phyloP scores from a whole-genome alignment of 495 filamentous ascomycete species.

The Penicillium parvum region DNA sequence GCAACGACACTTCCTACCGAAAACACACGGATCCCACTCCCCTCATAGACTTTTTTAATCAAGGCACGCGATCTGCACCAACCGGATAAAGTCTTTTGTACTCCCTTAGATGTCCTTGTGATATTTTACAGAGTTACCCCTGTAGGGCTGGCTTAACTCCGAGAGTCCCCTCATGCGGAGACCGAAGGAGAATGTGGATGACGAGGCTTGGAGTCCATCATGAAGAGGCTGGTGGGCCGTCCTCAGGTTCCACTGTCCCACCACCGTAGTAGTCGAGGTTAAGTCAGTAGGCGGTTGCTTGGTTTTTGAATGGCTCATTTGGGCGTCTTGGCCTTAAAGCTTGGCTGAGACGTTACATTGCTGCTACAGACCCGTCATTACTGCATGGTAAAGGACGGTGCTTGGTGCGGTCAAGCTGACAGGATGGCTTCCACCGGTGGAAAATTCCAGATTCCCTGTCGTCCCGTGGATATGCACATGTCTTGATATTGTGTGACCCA shows the following conservation, averaged over 20 bases:
- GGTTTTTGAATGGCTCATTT: background rate
- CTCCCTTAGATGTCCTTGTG: background rate
- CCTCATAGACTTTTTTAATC: background rate
- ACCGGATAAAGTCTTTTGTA: background rate
- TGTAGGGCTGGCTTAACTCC: slow-evolving; percentile 2
- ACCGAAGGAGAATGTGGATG: background rate
- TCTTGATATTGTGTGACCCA: slow-evolving; percentile 5
- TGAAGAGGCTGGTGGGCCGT: background rate
- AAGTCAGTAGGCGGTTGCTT: background rate
- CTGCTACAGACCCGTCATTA: background rate
- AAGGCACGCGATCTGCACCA: background rate
- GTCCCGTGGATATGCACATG: background rate
- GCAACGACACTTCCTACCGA: background rate
- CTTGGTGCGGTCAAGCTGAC: too few species aligned
- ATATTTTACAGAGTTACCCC: background rate
- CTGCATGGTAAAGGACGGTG: too few species aligned
- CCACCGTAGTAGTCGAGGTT: background rate
- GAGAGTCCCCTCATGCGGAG: slow-evolving; percentile 10
- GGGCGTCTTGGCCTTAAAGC: slow-evolving; percentile 3
- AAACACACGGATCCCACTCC: background rate
- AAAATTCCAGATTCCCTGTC: background rate
- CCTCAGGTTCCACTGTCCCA: background rate
- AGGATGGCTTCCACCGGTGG: background rate
- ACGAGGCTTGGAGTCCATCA: background rate
- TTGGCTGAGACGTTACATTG: background rate